Evolutionary conservation across 768 basidiomycete species (phyloP).

Genomic region (Kwoniella dejecticola): DNA sequence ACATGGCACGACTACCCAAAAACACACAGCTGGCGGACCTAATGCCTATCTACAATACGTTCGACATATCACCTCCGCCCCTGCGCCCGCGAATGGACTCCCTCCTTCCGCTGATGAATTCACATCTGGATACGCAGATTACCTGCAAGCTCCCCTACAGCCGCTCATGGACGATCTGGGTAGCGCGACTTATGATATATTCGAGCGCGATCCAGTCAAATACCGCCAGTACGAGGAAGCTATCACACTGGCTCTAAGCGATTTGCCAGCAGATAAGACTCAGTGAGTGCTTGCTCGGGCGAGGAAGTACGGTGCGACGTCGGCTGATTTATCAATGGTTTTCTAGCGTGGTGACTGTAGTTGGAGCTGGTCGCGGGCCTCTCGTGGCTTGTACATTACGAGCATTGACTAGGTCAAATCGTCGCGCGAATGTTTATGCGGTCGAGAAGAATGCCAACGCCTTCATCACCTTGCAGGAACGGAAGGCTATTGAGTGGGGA

Average conservation of each 20-base stretch:
- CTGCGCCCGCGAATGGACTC: conserved; percentile 17
- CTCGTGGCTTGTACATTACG: conserved; percentile 79
- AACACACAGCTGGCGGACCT: conserved; percentile 81
- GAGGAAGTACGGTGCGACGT: too few species aligned
- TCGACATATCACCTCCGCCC: conserved; percentile 49
- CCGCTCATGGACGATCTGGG: conserved; percentile 97
- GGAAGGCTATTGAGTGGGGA: conserved; percentile 80
- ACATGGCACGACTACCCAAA: conserved; percentile 65
- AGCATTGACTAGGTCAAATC: conserved; percentile 70
- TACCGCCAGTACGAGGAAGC: conserved; percentile 96
- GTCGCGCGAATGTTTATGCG: conserved; percentile 72
- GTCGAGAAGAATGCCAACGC: conserved; percentile 98
- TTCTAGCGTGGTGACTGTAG: conserved; percentile 80
- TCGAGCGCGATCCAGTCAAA: conserved; percentile 96
- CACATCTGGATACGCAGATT: conserved; percentile 73
- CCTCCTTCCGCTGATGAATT: conserved; percentile 33
- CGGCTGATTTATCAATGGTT: too few species aligned
- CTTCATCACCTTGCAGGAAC: conserved; percentile 77
- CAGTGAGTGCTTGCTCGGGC: too few species aligned
- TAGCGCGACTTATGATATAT: conserved; percentile 93
- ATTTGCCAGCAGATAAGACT: conserved; percentile 65
- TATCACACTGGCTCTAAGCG: conserved; percentile 73
- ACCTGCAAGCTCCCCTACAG: conserved; percentile 90
- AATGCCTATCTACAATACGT: conserved; percentile 84
- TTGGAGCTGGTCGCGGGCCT: conserved; percentile 93